Evolutionary conservation across 192 early-diverging fungal species (phyloP), one percentile per base, ranked within the genome.

Genomic region (Linnemannia zychae): DNA sequence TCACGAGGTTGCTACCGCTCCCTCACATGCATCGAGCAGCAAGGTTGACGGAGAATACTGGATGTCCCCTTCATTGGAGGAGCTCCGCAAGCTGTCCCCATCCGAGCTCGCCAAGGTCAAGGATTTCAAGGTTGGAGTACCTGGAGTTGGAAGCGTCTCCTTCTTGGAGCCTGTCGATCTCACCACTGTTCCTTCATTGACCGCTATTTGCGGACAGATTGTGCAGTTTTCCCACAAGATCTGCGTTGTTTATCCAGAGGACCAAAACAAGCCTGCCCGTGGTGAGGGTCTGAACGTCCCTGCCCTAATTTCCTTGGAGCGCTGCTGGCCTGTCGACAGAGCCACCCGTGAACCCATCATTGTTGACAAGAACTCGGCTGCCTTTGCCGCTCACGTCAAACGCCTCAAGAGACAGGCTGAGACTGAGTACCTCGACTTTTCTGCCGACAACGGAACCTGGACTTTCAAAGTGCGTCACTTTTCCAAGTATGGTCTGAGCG

Each of bases 211-310:
- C 17, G 99, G 96, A 33, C 84, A 87, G 15, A 91, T 97, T 44
- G 93, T 99, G n/a, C 77, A 94, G 31, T 92, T 99, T 37, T 88
- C 86, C 36, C 88, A 91, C 46, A 94, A 93, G 69, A 89, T 90
- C 48, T 91, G 92, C 84, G 92, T 88, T 3, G 95, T 99, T 20
- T 98, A 99, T 81, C 95, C 96, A 0, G 94, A 97, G 70, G 94
- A 96, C 50, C 79, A 80, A 28, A 88, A 88, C 49, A 97, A 97
- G 86, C 95, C 96, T 65, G 91, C 94, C 7, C 91, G 91, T 34
- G 99, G 99, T 13, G 79, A 92, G 76, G 97, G 97, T 9, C 85
- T 99, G 24, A 99, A 99, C 81, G 96, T 97, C 0, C 94, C 93
- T 0, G 98, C 97, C 4, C 74, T 83, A 16, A 94, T 99, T 57